phyloP scores from a whole-genome alignment of 75 land plant species.

The Picea sitchensis region DNA sequence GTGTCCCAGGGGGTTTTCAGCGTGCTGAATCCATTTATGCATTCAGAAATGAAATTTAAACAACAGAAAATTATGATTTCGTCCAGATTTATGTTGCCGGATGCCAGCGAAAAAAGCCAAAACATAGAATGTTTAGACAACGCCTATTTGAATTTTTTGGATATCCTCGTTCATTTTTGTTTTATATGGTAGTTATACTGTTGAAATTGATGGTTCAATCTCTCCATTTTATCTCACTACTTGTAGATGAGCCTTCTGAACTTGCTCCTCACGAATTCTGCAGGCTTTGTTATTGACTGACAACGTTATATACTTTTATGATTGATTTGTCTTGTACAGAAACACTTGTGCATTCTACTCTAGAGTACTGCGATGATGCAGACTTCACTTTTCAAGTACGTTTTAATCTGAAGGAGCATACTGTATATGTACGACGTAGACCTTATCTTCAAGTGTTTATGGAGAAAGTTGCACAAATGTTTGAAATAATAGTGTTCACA shows the following conservation, averaged over 20 bases:
- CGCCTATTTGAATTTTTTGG: neutral
- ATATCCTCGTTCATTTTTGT: neutral
- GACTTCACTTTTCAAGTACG: constrained; percentile 81
- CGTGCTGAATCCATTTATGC: no score
- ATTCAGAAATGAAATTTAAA: no score
- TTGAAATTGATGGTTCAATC: neutral
- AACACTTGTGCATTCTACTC: constrained; percentile 77
- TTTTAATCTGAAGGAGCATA: constrained; percentile 58
- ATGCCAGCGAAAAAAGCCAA: no score
- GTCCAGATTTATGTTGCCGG: no score
- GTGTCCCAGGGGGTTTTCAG: no score
- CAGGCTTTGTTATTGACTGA: neutral
- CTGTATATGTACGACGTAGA: constrained; percentile 76
- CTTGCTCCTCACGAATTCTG: neutral
- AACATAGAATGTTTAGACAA: no score
- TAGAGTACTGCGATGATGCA: constrained; percentile 64
- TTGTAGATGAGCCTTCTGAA: neutral
- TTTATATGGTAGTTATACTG: neutral
- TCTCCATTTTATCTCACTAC: neutral
- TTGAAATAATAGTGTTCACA: constrained; percentile 83
- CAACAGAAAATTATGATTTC: no score
- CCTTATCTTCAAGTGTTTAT: constrained; percentile 73
- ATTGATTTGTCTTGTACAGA: constrained; percentile 39
- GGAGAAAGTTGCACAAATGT: constrained; percentile 63
- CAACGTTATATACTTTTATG: neutral